Base-by-base conservation (phyloP, 352 stramenopile species). In the Phytopythium cucurbitacearum region DNA sequence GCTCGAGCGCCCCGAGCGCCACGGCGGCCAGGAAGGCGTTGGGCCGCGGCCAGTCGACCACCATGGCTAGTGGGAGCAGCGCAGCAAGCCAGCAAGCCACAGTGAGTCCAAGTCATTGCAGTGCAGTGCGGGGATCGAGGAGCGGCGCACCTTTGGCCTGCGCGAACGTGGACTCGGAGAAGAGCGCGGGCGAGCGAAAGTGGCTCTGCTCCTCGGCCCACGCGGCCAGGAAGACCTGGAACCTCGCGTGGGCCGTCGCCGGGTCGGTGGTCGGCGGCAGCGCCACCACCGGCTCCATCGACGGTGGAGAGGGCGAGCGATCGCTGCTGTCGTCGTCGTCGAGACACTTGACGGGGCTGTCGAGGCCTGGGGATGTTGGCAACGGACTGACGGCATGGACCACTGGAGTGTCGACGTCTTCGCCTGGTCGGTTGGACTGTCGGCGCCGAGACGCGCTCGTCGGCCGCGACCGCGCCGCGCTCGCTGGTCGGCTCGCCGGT, bases 111-210 rank as follows among this genome's bases (percentile, higher is more conserved):
- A 40, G 15, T 6, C 28, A 53, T 15, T 28, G 43, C 40, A 40
- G 51, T 45, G 36, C 47, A 58, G 50, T 45, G 36, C 47, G 55
- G 50, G n/a, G 36, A 16, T 13, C 35, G 34, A 41, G 7, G 34
- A 8, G 38, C 33, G 21, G 53, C 54, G n/a, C n/a, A 82, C 76
- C 68, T 76, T 81, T 83, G 1, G 74, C 74, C 16, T 86, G 75
- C 2, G 69, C 67, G 40, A 86, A 86, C 3, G 65, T 73, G 4
- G 76, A 69, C 53, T 89, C 79, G 13, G 72, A 85, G 49, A 85
- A 87, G 1, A 89, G 56, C 12, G 75, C 62, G 32, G 72, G 62
- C 0, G 79, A 89, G n/a, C 76, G 76, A 38, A 87, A 89, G 11
- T 51, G 61, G 5, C 47, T 40, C 47, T 81, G 67, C 46, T 84